These are phyloP conservation scores for Thalassiosira livingstoniorum DNA, from an alignment of 352 stramenopile species.

Conservation along the genomic window DNA sequence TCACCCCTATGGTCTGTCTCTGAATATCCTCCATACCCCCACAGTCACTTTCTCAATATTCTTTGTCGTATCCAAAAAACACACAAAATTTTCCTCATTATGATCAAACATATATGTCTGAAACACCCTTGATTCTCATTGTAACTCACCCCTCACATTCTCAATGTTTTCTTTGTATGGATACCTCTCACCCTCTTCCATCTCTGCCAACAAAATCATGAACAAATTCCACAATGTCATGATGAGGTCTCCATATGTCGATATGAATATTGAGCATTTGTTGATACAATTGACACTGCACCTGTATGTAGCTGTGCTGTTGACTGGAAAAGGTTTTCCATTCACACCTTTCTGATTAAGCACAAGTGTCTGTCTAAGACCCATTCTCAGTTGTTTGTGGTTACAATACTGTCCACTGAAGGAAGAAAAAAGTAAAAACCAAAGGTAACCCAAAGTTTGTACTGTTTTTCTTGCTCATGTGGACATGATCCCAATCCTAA, in stretches of 20 bases:
- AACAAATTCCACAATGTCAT: conserved; percentile 80
- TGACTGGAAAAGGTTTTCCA: no score
- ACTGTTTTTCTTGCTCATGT: no score
- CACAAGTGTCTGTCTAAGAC: no score
- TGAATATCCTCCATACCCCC: conserved; percentile 59
- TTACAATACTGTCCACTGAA: no score
- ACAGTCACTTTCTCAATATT: conserved; percentile 59
- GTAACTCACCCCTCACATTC: conserved; percentile 58
- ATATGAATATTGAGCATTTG: conserved; percentile 86
- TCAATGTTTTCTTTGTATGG: conserved; percentile 73
- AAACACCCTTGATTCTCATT: conserved; percentile 78
- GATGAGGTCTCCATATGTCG: conserved; percentile 83
- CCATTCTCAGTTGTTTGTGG: no score
- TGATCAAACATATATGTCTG: conserved; percentile 86
- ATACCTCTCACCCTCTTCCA: conserved; percentile 71
- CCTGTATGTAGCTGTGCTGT: no score
- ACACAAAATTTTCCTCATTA: conserved; percentile 74
- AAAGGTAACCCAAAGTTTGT: no score
- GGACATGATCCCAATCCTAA: no score
- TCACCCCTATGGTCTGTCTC: conserved; percentile 57
- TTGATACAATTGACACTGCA: conserved; percentile 69
- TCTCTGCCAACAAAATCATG: conserved; percentile 72
- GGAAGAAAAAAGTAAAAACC: no score
- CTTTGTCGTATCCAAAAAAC: conserved; percentile 80
- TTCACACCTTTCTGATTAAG: no score